These are phyloP conservation scores for Trichoderma atrobrunneum DNA, from an alignment of 2,329 filamentous ascomycete genomes.

Conservation along the genomic window DNA sequence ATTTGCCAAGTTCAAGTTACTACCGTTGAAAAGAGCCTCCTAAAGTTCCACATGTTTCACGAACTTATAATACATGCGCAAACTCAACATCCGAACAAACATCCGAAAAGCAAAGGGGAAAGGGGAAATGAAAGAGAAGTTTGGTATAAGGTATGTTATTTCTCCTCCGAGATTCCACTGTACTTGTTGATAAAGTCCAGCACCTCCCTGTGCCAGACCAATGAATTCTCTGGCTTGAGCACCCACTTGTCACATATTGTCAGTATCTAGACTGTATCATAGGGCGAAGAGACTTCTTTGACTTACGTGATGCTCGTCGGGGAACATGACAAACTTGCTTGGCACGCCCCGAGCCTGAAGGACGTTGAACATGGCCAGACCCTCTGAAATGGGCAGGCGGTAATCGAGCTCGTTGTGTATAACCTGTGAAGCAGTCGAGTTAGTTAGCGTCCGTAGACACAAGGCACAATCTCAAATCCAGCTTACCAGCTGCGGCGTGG, in stretches of 20 bases:
- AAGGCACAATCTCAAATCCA: not conserved
- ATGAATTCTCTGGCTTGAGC: constrained; percentile 82
- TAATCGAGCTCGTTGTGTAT: constrained; percentile 93
- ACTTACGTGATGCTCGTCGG: constrained; percentile 63
- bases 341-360: constrained; percentile 72
- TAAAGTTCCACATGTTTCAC: not conserved
- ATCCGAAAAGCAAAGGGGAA: not conserved
- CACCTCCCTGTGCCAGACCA: constrained; percentile 87
- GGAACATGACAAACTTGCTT: constrained; percentile 77
- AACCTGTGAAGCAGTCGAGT: constrained; percentile 33
- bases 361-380: constrained; percentile 80
- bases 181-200: constrained; percentile 72
- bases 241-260: constrained; percentile 61
- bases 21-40: not conserved
- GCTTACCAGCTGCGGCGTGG: constrained; percentile 76
- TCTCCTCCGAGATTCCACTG: constrained; percentile 42
- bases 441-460: not conserved
- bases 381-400: constrained; percentile 79
- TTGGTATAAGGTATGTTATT: not conserved
- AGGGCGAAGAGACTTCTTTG: too few relatives aligned
- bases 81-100: not conserved
- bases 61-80: not conserved
- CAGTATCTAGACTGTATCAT: not conserved
- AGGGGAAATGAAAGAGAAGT: not conserved
- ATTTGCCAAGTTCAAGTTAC: not conserved